Evolutionary conservation across 768 basidiomycete genomes (phyloP).

Genomic region (Asterophora parasitica): DNA sequence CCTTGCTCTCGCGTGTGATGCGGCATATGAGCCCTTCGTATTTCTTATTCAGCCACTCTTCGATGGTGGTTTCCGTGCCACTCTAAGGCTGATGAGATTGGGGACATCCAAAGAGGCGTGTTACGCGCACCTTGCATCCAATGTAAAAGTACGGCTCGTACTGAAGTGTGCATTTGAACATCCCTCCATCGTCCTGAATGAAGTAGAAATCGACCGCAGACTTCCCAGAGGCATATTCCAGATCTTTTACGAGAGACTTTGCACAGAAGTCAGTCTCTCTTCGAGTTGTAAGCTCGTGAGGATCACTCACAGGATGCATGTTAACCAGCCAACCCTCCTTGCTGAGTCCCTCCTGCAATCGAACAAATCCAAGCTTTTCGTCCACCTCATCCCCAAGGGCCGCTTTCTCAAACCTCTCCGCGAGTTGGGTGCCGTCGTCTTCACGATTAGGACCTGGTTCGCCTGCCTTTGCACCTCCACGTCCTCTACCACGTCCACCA

Average conservation of each 20-base stretch:
- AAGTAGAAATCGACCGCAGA: slow-evolving; percentile 97
- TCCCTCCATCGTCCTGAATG: slow-evolving; percentile 92
- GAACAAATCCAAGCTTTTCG: slow-evolving; percentile 84
- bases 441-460: slow-evolving; percentile 64
- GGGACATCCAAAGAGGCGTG: slow-evolving; percentile 4
- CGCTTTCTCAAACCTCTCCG: slow-evolving; percentile 82
- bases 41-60: slow-evolving; percentile 93
- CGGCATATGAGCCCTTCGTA: slow-evolving; percentile 85
- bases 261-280: background rate
- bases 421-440: slow-evolving; percentile 85
- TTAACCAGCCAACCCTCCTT: slow-evolving; percentile 95
- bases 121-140: slow-evolving; percentile 72
- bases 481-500: slow-evolving; percentile 52
- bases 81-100: slow-evolving; percentile 34
- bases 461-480: slow-evolving; percentile 38
- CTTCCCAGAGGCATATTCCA: slow-evolving; percentile 77
- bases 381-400: slow-evolving; percentile 81
- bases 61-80: slow-evolving; percentile 84
- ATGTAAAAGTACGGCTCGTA: slow-evolving; percentile 97
- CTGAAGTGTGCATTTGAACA: slow-evolving; percentile 90
- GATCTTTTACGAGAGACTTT: slow-evolving; percentile 83
- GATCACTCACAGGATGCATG: slow-evolving; percentile 85
- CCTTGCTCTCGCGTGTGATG: slow-evolving; percentile 78
- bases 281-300: background rate
- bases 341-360: slow-evolving; percentile 71